Evolutionary conservation across 1,284 basidiomycete species (phyloP), one percentile per base, ranked within the genome.

Genomic region (Melampsora americana): DNA sequence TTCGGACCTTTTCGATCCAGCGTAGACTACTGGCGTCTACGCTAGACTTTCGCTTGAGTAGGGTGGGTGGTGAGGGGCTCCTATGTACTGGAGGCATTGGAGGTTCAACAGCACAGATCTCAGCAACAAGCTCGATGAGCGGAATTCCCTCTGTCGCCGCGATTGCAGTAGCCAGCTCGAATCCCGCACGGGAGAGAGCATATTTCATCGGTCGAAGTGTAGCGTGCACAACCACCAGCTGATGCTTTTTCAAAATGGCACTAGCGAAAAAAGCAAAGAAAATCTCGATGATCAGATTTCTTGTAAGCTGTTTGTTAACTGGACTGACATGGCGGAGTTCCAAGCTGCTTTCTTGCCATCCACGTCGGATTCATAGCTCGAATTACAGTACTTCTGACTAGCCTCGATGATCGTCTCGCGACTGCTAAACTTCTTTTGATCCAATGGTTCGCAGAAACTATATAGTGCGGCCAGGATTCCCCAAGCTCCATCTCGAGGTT

Each of bases 391-490:
- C 46, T 14, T 65, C 16, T 46, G n/a, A 9, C 61, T 62, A 39
- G 46, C 18, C 6, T 73, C 64, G 30, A 66, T 50, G n/a, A 73
- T 73, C 35, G 60, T 66, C 26, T 73, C 71, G 35, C 64, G 46
- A 42, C 61, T 65, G 35, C 50, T 73, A 26, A 73, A 73, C 64
- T 73, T 73, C 44, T 73, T 73, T 28, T 65, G 48, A 59, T 73
- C 74, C 28, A 46, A 28, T 46, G 64, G 78, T 79, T n/a, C 73
- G 53, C 42, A 79, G 70, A 71, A 78, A 35, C 30, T 66, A 39
- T 73, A 81, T 11, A 82, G 77, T 0, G 80, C 81, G 11, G 82
- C 79, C 9, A 82, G 78, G 9, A 82, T 79, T 11, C 81, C 81
- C 77, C 82, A 81, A 23, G 79, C 81, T 2, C 81, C 80, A 7